Conservation (phyloP, 306 rosid genomes). For the Cyamopsis tetragonoloba region DNA sequence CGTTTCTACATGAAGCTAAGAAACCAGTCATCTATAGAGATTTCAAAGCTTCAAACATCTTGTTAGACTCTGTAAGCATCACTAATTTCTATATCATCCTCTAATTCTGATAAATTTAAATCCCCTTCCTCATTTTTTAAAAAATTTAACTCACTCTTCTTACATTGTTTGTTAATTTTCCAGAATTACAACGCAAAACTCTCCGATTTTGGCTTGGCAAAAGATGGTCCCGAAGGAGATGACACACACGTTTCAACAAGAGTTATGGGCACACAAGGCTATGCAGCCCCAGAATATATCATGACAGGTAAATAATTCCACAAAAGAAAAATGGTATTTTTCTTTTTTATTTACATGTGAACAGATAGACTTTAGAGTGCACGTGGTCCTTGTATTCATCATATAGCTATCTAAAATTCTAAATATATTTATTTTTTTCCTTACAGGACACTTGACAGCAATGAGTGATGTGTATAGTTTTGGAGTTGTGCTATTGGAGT, state of each 20-base stretch:
- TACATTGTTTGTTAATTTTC: background rate
- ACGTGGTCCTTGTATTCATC: too few species aligned
- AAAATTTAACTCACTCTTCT: background rate
- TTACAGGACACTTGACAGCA: slow-evolving; percentile 80
- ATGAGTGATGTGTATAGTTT: slow-evolving; percentile 95
- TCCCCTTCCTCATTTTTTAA: background rate
- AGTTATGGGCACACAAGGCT: slow-evolving; percentile 96
- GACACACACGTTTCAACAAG: slow-evolving; percentile 95
- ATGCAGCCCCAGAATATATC: slow-evolving; percentile 91
- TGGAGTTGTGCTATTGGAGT: slow-evolving; percentile 79
- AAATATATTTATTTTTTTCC: background rate
- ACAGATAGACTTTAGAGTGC: too few species aligned
- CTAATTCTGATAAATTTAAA: background rate
- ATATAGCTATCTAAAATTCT: too few species aligned
- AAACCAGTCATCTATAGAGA: slow-evolving; percentile 91
- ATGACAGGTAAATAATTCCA: slow-evolving; percentile 68
- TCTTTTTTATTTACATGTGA: background rate
- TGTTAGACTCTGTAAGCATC: slow-evolving; percentile 72
- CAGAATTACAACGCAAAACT: slow-evolving; percentile 84
- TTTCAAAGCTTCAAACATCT: slow-evolving; percentile 88
- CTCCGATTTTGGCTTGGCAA: slow-evolving; percentile 96
- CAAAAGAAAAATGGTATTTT: background rate
- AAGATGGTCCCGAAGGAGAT: slow-evolving; percentile 95
- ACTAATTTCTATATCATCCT: background rate
- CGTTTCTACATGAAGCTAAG: slow-evolving; percentile 80